Conservation (phyloP, 352 stramenopile genomes). For the Phytophthora nicotianae region DNA sequence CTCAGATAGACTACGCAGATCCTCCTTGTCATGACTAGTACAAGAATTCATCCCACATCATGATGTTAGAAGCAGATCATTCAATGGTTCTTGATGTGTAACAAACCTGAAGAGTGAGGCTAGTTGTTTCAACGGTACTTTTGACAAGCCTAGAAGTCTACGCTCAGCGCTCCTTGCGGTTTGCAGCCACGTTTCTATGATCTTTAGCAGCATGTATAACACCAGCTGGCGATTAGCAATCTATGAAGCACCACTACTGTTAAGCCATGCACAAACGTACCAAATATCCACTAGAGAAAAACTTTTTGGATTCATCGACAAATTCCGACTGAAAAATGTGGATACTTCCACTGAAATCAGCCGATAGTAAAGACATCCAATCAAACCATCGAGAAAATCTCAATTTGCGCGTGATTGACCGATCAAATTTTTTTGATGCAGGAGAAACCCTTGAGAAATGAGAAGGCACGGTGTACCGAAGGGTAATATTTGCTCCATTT, state of each 20-base stretch:
- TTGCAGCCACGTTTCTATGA: conserved; percentile 49
- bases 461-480: conserved; percentile 36
- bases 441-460: conserved; percentile 23
- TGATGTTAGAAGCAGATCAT: not conserved
- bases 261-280: conserved; percentile 25
- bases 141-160: conserved; percentile 43
- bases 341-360: conserved; percentile 28
- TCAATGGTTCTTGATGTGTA: too few species aligned
- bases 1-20: not conserved
- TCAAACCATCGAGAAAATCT: conserved; percentile 7
- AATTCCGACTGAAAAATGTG: conserved; percentile 40
- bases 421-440: conserved; percentile 22
- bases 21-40: not conserved
- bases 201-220: conserved; percentile 23
- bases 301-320: conserved; percentile 19
- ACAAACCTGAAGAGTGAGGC: conserved; percentile 35
- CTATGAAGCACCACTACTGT: not conserved
- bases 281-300: conserved; percentile 36
- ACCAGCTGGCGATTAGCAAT: not conserved
- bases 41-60: not conserved
- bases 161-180: conserved; percentile 6
- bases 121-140: conserved; percentile 35
- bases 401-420: conserved; percentile 37
- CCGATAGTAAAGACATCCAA: not conserved
- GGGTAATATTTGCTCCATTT: conserved; percentile 13